Evolutionary conservation across 2,329 filamentous ascomycete genomes (phyloP), one percentile per base, ranked within the genome.

Genomic region (Colletotrichum sp.): DNA sequence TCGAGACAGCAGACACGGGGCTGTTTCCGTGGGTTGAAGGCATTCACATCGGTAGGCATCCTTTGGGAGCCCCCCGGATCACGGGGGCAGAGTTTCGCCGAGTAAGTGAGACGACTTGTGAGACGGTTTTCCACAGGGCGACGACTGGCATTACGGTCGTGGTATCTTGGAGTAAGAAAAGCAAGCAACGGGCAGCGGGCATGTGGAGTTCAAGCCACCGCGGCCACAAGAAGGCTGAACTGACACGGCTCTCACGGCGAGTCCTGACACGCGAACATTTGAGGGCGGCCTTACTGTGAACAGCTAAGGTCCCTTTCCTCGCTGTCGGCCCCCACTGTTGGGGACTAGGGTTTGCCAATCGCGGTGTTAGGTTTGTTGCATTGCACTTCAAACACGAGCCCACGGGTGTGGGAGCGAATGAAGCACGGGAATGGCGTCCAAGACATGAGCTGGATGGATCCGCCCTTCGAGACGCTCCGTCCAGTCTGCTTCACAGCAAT

Each of bases 401-500:
- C 71, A 39, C 30, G 48, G 58, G 39, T 28, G 13, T 18, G 58
- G 32, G 36, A 48, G 25, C 55, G 61, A 52, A 64, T 61, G 43
- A 55, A n/a, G 66, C 28, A 60, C 36, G n/a, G 28, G 52, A 48
- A 67, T 74, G 74, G 74, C 74, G 65, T 66, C 43, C 48, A 30
- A 58, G 70, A 74, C 64, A 67, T 25, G 10, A 74, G 70, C 74
- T 76, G 74, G 74, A 60, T 52, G 60, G 30, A 22, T 74, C 70
- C 74, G 74, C 74, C 69, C 32, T n/a, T 9, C 52, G 55, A 61
- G 34, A 16, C 22, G 58, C 74, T 32, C 32, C 60, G 12, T n/a
- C 74, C 71, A 76, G 70, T 76, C 70, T 25, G 58, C 34, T 76
- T 70, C 74, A 75, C 66, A 66, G 66, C 70, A 75, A 70, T 61